A percentile compares a stretch with the other conserved stretches of the same genome.
Conservation (phyloP, 257 asterid species). For the Galeopsis tetrahit region DNA sequence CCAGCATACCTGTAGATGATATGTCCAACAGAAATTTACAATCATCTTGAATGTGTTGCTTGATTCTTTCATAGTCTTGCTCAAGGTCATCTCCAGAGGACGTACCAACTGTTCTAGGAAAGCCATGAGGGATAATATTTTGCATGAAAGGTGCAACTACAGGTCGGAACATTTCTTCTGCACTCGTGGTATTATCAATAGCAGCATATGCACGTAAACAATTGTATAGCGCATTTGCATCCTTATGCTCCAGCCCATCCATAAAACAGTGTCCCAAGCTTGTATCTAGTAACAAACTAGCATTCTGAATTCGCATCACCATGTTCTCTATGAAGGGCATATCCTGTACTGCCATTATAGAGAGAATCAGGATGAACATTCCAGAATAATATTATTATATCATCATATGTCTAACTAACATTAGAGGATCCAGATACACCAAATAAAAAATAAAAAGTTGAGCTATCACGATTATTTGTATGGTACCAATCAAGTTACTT, state of each 20-base stretch:
- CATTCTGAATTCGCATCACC: slow-evolving; percentile 92
- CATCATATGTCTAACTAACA: no score
- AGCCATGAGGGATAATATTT: slow-evolving; percentile 54
- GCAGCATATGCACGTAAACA: slow-evolving; percentile 99
- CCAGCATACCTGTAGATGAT: slow-evolving; percentile 69
- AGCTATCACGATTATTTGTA: background rate
- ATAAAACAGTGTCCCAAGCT: slow-evolving; percentile 85
- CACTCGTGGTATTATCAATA: slow-evolving; percentile 77
- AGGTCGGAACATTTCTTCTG: slow-evolving; percentile 83
- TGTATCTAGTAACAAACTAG: slow-evolving; percentile 73
- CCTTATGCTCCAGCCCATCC: slow-evolving; percentile 88
- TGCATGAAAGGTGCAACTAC: slow-evolving; percentile 73
- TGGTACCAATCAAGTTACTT: background rate
- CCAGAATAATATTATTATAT: background rate
- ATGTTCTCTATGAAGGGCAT: slow-evolving; percentile 95
- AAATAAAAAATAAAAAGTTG: background rate
- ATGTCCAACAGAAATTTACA: slow-evolving; percentile 87
- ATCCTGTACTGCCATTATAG: slow-evolving; percentile 72
- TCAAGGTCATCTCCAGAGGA: slow-evolving; percentile 76
- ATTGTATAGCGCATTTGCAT: slow-evolving; percentile 84
- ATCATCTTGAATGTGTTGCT: slow-evolving; percentile 63
- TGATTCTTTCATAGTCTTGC: slow-evolving; percentile 74
- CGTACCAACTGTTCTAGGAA: slow-evolving; percentile 48
- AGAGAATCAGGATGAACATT: slow-evolving; percentile 44
- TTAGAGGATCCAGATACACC: background rate